A percentile compares a stretch with the other conserved stretches of the same genome.
phyloP scores from a whole-genome alignment of 495 filamentous ascomycete genomes.

The Hamigera avellanea region DNA sequence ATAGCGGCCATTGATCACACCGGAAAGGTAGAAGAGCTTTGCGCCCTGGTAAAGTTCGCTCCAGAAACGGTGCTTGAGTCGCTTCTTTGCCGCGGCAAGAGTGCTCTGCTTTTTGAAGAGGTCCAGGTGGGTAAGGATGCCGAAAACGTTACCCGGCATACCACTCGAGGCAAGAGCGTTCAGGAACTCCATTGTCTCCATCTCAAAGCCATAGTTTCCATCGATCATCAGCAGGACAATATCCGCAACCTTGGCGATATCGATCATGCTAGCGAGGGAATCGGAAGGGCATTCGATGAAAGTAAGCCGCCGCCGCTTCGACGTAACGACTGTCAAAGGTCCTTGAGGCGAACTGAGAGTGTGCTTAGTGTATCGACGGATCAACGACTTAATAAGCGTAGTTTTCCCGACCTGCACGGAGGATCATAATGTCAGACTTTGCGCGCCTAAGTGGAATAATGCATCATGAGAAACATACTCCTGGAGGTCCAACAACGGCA shows the following conservation, averaged over 20 bases:
- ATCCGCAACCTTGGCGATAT: constrained; percentile 91
- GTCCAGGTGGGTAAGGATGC: constrained; percentile 91
- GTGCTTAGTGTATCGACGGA: constrained; percentile 92
- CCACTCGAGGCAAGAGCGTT: constrained; percentile 81
- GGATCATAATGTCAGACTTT: constrained; percentile 4
- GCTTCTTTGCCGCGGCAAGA: constrained; percentile 83
- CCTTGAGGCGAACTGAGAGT: constrained; percentile 79
- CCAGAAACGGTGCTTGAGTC: constrained; percentile 92
- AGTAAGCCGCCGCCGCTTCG: constrained; percentile 82
- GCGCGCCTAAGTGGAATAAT: constrained; percentile 7
- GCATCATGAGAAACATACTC: constrained; percentile 48
- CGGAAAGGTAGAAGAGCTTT: constrained; percentile 91
- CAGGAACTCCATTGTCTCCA: constrained; percentile 99
- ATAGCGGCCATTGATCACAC: constrained; percentile 91
- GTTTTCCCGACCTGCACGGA: constrained; percentile 49
- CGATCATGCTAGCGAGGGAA: constrained; percentile 83
- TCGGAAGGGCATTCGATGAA: constrained; percentile 96
- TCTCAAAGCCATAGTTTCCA: constrained; percentile 96
- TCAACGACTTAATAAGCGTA: constrained; percentile 79
- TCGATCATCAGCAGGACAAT: constrained; percentile 97
- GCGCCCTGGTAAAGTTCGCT: constrained; percentile 92
- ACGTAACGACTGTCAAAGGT: constrained; percentile 89
- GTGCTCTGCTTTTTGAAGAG: constrained; percentile 87
- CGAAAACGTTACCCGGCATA: constrained; percentile 97
- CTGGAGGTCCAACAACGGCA: constrained; percentile 84